Base-by-base conservation (phyloP, 140 eudicot genomes). In the Oenanthe javanica region DNA sequence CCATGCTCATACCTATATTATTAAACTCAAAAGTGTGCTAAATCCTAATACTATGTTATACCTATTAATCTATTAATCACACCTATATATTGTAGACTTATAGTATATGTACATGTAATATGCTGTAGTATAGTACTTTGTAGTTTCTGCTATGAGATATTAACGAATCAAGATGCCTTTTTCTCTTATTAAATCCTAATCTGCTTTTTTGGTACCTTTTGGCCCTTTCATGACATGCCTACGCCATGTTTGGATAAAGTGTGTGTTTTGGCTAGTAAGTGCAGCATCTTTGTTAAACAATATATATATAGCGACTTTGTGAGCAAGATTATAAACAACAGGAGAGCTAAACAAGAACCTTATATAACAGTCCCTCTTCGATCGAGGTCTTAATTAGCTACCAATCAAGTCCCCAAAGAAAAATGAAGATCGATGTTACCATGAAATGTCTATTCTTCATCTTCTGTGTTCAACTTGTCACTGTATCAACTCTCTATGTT, bases 371-470 rank as follows among this genome's bases (percentile, higher is more conserved):
- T 71, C 43, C 16, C 50, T 71, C 21, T 21, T n/a, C n/a, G n/a
- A n/a, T 27, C 49, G 47, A 21, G 5, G 12, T 57, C 27, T 21
- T n/a, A 5, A 2, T 12, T 7, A 72, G 67, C 7, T 12, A 2
- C 7, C n/a, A n/a, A n/a, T n/a, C n/a, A n/a, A n/a, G n/a, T n/a
- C n/a, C n/a, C n/a, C 0, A 10, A 18, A 45, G 64, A 31, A 31
- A 77, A 66, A 84, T 87, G 91, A 83, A 84, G 75, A 69, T 81
- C 67, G 78, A 54, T 19, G 38, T 85, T 70, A 31, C 31, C 31
- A 63, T 81, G 8, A 70, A 50, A 47, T 85, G 42, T 67, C 36
- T 85, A 16, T 79, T 59, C 40, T 25, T 81, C 78, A 27, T 82
- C 70, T 46, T 80, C 38, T 78, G 67, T 61, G 61, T 42, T 25